These are phyloP conservation scores for Coprinopsis marcescibilis DNA, from an alignment of 768 basidiomycete species.

Conservation along the genomic window DNA sequence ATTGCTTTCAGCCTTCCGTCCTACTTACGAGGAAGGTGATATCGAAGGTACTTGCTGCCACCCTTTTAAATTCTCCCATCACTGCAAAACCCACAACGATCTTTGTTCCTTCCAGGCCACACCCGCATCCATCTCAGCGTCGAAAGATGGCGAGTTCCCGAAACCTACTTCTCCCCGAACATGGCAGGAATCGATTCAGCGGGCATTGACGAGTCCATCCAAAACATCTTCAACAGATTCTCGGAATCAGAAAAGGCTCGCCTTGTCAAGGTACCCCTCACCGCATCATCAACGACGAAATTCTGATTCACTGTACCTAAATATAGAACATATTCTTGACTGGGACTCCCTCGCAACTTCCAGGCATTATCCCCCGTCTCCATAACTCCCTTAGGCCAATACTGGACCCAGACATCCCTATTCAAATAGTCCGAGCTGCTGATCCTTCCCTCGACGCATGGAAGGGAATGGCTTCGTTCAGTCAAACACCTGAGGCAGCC, in stretches of 20 bases:
- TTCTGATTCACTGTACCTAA: background rate
- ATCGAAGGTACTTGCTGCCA: slow-evolving; percentile 41
- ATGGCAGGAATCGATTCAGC: slow-evolving; percentile 96
- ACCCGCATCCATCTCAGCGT: slow-evolving; percentile 84
- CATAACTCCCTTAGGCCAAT: slow-evolving; percentile 75
- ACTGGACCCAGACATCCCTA: slow-evolving; percentile 73
- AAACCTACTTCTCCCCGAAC: slow-evolving; percentile 87
- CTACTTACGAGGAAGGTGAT: slow-evolving; percentile 72
- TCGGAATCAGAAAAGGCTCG: slow-evolving; percentile 57
- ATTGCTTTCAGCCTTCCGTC: slow-evolving; percentile 80
- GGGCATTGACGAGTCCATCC: slow-evolving; percentile 88
- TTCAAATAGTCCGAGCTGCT: slow-evolving; percentile 55
- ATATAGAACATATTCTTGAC: slow-evolving; percentile 74
- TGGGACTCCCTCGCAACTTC: slow-evolving; percentile 72
- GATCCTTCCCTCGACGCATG: slow-evolving; percentile 79
- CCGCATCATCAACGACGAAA: background rate
- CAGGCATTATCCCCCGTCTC: slow-evolving; percentile 62
- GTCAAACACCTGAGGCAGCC: slow-evolving; percentile 4
- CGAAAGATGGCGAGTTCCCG: slow-evolving; percentile 87
- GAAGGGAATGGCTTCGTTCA: slow-evolving; percentile 64
- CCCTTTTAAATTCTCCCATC: background rate
- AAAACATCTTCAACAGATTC: slow-evolving; percentile 71
- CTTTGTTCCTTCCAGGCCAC: slow-evolving; percentile 33
- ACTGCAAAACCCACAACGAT: background rate
- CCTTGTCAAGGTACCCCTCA: slow-evolving; percentile 62